Evolutionary conservation across 2,329 filamentous ascomycete genomes (phyloP), one percentile per base, ranked within the genome.

Genomic region (Pseudocercospora fuligena): DNA sequence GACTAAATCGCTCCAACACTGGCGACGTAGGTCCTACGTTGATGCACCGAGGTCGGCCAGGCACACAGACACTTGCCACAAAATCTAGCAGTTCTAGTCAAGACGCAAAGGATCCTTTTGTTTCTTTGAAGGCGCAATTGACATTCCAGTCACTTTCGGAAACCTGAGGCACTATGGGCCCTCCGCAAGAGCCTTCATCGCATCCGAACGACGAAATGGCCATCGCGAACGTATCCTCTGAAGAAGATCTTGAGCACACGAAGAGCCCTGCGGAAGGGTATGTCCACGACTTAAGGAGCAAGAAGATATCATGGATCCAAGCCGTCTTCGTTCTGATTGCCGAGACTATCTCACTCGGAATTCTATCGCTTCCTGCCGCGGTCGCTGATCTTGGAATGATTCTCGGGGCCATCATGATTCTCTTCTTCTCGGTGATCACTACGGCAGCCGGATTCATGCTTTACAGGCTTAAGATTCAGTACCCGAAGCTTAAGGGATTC

Each of bases 401-500:
- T 9, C 70, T 74, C 1, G 85, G 85, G 12, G 74, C 87, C 14
- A 80, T 89, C 58, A 77, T 88, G 36, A 84, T 88, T 61, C 57
- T 86, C 57, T 73, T 80, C 21, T 77, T 89, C 11, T 86, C 86
- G 47, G 43, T 85, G n/a, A 73, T 88, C 8, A 82, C 87, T 1
- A 86, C 83, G n/a, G 89, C 88, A 73, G 88, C 86, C 1, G 86
- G 87, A 54, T 88, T 84, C 71, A 80, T 88, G 7, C 82, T 88
- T 60, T 86, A 85, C 19, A 84, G 87, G 72, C 87, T 89, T 78
- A 87, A 87, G 71, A 76, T 81, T 63, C 76, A 74, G 33, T 83
- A 85, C 73, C 88, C 89, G 2, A 79, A 87, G 14, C 83, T 91
- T 59, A 84, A 86, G 49, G 88, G 87, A 73, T 91, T 92, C 75